These are phyloP conservation scores for Lasiodiplodia sp. DNA, from an alignment of 2,329 filamentous ascomycete genomes.

Conservation along the genomic window DNA sequence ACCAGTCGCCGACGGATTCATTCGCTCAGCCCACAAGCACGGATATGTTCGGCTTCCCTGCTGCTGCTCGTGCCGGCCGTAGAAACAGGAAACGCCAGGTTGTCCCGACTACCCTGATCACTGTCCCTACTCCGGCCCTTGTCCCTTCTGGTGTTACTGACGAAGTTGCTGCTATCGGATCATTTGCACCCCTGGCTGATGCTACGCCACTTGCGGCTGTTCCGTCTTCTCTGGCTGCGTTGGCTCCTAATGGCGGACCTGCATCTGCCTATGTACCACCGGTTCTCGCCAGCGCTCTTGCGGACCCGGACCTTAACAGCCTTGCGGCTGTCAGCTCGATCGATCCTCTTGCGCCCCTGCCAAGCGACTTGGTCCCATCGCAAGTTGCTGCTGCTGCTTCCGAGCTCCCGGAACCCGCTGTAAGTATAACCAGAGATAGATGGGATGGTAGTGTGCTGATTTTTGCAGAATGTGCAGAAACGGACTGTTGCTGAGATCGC, in stretches of 20 bases:
- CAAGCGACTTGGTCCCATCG: background rate
- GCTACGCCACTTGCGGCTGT: conserved; percentile 14
- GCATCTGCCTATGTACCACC: conserved; percentile 6
- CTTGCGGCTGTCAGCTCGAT: background rate
- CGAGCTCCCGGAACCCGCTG: background rate
- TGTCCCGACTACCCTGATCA: background rate
- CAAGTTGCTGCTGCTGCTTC: conserved; percentile 9
- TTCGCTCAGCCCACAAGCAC: too few species aligned
- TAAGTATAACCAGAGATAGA: background rate
- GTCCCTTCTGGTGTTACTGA: conserved; percentile 7
- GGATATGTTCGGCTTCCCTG: too few species aligned
- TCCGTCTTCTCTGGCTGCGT: conserved; percentile 12
- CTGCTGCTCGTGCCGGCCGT: too few species aligned
- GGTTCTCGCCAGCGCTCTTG: conserved; percentile 1
- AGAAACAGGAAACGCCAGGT: background rate
- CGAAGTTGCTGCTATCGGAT: background rate
- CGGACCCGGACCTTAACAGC: conserved; percentile 6
- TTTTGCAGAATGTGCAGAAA: background rate
- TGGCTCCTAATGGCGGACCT: background rate
- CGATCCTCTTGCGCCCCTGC: background rate
- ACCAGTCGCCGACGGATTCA: too few species aligned
- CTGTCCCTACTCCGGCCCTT: background rate
- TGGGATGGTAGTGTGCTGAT: background rate
- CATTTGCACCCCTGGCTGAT: background rate
- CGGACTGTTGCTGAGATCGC: background rate